Percentiles rank a stretch among this genome's conserved stretches.
Evolutionary conservation across 2,329 filamentous ascomycete genomes (phyloP).

Genomic region (Fusarium sambucinum): DNA sequence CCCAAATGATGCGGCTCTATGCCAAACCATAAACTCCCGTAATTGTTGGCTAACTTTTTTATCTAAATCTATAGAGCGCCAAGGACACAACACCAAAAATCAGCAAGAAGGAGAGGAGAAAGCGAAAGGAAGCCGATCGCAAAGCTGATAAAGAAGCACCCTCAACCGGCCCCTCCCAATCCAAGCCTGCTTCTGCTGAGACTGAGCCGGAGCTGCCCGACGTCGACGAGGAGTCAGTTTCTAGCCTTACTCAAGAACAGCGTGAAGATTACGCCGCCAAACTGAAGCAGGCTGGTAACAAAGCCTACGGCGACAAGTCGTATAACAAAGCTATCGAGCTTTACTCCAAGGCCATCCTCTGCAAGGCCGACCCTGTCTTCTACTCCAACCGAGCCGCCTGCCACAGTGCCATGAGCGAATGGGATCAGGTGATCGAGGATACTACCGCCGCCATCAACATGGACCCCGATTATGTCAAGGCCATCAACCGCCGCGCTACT

Average conservation of each 20-base stretch:
- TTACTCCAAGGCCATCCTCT: constrained; percentile 95
- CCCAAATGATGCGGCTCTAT: constrained; percentile 13
- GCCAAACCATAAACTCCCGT: constrained; percentile 38
- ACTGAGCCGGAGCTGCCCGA: constrained; percentile 77
- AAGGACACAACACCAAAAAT: constrained; percentile 73
- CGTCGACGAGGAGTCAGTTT: constrained; percentile 68
- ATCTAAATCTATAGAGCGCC: constrained; percentile 54
- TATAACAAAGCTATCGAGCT: constrained; percentile 94
- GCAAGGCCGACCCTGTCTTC: constrained; percentile 97
- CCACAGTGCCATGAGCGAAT: constrained; percentile 92
- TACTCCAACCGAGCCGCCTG: constrained; percentile 99
- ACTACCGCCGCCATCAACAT: constrained; percentile 94
- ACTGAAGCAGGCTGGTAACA: constrained; percentile 95
- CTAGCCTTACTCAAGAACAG: constrained; percentile 69
- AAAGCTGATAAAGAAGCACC: constrained; percentile 62
- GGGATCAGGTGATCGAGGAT: constrained; percentile 97
- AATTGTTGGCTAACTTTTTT: constrained; percentile 31
- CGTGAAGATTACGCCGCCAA: constrained; percentile 89
- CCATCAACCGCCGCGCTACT: constrained; percentile 93
- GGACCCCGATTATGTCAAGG: constrained; percentile 97
- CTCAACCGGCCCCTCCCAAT: constrained; percentile 52
- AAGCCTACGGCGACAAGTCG: constrained; percentile 93
- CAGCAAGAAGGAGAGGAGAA: constrained; percentile 90
- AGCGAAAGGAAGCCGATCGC: constrained; percentile 82
- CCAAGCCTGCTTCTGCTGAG: constrained; percentile 67